These are phyloP conservation scores for Lippia alba DNA, from an alignment of 305 asterid species.

Conservation along the genomic window DNA sequence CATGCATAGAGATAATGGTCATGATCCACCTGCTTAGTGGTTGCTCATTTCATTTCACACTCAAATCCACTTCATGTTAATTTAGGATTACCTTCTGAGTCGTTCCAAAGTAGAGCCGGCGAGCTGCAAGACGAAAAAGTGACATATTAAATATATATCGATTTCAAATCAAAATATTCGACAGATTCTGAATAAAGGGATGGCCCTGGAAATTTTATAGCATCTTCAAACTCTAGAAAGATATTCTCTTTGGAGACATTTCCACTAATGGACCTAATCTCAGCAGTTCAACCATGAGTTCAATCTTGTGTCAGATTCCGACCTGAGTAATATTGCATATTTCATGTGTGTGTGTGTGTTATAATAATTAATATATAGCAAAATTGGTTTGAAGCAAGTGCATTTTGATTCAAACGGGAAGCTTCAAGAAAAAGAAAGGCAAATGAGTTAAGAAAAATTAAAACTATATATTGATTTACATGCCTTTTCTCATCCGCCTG, in stretches of 20 bases:
- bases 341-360: no score
- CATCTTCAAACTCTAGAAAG: not conserved
- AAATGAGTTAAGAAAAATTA: not conserved
- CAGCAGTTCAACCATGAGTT: not conserved
- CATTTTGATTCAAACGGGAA: conserved; percentile 3
- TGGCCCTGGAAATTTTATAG: not conserved
- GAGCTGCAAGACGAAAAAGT: conserved; percentile 32
- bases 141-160: not conserved
- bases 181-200: conserved; percentile 20
- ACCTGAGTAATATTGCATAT: not conserved
- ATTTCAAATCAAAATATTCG: not conserved
- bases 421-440: not conserved
- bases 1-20: conserved; percentile 28
- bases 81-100: conserved; percentile 24
- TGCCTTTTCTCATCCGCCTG: conserved; percentile 30
- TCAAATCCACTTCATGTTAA: conserved; percentile 39
- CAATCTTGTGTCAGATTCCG: conserved; percentile 2
- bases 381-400: not conserved
- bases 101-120: conserved; percentile 15
- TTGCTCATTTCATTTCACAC: conserved; percentile 44
- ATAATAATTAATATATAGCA: not conserved
- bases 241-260: not conserved
- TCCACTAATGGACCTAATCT: not conserved
- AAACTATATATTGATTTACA: conserved; percentile 19
- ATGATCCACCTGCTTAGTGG: conserved; percentile 45